phyloP scores from a whole-genome alignment of 2,329 filamentous ascomycete genomes.

The Fusarium stilboides region DNA sequence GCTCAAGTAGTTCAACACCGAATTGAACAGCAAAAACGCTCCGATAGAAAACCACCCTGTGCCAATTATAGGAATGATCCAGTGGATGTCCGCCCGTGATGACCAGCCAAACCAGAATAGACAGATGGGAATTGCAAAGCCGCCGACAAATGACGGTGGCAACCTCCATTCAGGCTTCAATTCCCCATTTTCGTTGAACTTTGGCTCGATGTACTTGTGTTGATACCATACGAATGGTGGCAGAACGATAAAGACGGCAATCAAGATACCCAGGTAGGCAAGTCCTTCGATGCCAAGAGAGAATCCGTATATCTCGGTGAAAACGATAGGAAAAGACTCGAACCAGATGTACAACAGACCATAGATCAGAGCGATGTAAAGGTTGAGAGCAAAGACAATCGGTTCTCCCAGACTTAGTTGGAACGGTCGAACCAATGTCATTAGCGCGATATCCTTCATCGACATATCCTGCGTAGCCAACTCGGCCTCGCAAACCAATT shows the following conservation, averaged over 20 bases:
- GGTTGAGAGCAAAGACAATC: conserved; percentile 58
- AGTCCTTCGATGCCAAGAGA: conserved; percentile 71
- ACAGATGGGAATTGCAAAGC: conserved; percentile 67
- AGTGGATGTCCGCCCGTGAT: conserved; percentile 14
- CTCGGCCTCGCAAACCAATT: conserved; percentile 18
- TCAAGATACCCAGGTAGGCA: conserved; percentile 35
- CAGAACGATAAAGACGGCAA: conserved; percentile 18
- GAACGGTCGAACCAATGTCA: conserved; percentile 58
- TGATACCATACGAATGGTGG: conserved; percentile 24
- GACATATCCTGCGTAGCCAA: conserved; percentile 21
- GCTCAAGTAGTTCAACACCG: conserved; percentile 30
- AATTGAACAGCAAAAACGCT: conserved; percentile 10
- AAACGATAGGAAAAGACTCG: conserved; percentile 41
- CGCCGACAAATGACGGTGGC: conserved; percentile 71
- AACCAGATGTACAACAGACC: conserved; percentile 60
- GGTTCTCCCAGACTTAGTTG: conserved; percentile 58
- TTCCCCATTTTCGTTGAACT: conserved; percentile 12
- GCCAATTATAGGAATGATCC: conserved; percentile 14
- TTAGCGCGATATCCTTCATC: conserved; percentile 20
- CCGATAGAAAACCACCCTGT: conserved; percentile 8
- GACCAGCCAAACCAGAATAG: conserved; percentile 37
- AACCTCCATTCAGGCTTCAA: conserved; percentile 13
- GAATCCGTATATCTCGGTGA: conserved; percentile 54
- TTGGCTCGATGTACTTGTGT: conserved; percentile 16
- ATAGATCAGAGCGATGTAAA: conserved; percentile 62